A percentile compares a stretch with the other conserved stretches of the same genome.
Evolutionary conservation across 805 yeast species (phyloP).

Genomic region (Candida parachauliodes): DNA sequence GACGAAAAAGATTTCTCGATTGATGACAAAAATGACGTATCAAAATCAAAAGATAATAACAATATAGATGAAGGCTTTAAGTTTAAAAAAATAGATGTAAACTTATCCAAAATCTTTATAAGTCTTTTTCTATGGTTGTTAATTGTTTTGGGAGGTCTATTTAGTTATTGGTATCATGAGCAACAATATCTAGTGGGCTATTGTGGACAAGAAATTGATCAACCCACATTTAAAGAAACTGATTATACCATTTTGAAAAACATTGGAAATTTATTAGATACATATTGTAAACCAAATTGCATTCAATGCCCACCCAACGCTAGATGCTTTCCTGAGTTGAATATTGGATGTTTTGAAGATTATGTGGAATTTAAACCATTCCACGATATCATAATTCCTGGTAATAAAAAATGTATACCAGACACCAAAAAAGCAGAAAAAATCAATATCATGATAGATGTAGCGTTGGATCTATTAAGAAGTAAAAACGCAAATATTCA

Average conservation of each 20-base stretch:
- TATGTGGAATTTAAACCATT: slow-evolving; percentile 51
- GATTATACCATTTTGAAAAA: slow-evolving; percentile 26
- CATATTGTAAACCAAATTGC: slow-evolving; percentile 56
- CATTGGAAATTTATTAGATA: slow-evolving; percentile 45
- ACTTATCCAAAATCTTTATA: slow-evolving; percentile 1
- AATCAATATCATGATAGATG: slow-evolving; percentile 60
- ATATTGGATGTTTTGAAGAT: slow-evolving; percentile 69
- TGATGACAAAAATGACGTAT: no score
- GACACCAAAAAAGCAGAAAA: slow-evolving; percentile 71
- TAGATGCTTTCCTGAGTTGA: slow-evolving; percentile 58
- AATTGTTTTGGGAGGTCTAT: slow-evolving; percentile 34
- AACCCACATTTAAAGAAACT: slow-evolving; percentile 35
- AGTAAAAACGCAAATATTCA: slow-evolving; percentile 60
- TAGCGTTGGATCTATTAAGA: slow-evolving; percentile 63
- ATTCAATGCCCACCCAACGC: slow-evolving; percentile 80
- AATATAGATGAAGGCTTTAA: background rate
- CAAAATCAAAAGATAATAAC: background rate
- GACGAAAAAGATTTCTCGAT: slow-evolving; percentile 8
- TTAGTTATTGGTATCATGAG: slow-evolving; percentile 60
- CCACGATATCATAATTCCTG: slow-evolving; percentile 58
- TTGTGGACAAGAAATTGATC: slow-evolving; percentile 61
- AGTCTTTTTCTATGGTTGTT: slow-evolving; percentile 28
- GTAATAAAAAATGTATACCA: slow-evolving; percentile 54
- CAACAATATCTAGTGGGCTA: slow-evolving; percentile 64
- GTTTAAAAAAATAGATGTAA: background rate